phyloP scores from a whole-genome alignment of 805 yeast species.

The Starmerella stigmatis region DNA sequence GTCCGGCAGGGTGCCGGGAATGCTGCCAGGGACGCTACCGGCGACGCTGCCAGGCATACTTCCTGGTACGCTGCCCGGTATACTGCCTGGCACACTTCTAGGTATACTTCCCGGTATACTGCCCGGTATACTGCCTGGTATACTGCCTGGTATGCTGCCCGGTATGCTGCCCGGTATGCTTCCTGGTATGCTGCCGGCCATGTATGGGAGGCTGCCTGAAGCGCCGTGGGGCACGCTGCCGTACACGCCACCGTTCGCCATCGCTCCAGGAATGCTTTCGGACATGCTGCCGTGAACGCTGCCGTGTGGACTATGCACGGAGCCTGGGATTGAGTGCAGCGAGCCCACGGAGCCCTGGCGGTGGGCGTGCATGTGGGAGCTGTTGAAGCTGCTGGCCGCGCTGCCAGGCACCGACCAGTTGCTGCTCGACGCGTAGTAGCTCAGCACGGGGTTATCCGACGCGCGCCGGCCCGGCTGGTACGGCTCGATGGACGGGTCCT shows the following conservation, averaged over 20 bases:
- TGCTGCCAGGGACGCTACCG: slow-evolving; percentile 4
- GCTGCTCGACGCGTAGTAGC: slow-evolving; percentile 19
- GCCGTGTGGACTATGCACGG: not conserved
- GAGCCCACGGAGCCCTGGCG: slow-evolving; percentile 9
- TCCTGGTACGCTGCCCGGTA: slow-evolving; percentile 11
- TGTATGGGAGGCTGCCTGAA: not conserved
- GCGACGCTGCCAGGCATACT: slow-evolving; percentile 1
- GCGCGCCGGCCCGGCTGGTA: slow-evolving; percentile 13
- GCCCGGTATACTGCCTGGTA: slow-evolving; percentile 14
- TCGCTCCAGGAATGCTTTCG: not conserved
- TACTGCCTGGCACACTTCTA: slow-evolving; percentile 12
- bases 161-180: slow-evolving; percentile 8
- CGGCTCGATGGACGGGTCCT: slow-evolving; percentile 12
- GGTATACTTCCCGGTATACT: slow-evolving; percentile 12
- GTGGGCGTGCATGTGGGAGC: not conserved
- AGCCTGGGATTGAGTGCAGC: slow-evolving; percentile 9
- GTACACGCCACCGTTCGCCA: not conserved
- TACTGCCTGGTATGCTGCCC: slow-evolving; percentile 3
- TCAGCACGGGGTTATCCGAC: slow-evolving; percentile 12
- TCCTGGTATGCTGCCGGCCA: slow-evolving; percentile 7
- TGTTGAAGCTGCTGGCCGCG: slow-evolving; percentile 5
- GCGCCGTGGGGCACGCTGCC: not conserved
- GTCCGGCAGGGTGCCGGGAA: slow-evolving; percentile 12
- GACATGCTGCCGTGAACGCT: not conserved
- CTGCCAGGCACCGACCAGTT: slow-evolving; percentile 15